Conservation (phyloP, 345 rosid species). For the Dovyalis caffra region DNA sequence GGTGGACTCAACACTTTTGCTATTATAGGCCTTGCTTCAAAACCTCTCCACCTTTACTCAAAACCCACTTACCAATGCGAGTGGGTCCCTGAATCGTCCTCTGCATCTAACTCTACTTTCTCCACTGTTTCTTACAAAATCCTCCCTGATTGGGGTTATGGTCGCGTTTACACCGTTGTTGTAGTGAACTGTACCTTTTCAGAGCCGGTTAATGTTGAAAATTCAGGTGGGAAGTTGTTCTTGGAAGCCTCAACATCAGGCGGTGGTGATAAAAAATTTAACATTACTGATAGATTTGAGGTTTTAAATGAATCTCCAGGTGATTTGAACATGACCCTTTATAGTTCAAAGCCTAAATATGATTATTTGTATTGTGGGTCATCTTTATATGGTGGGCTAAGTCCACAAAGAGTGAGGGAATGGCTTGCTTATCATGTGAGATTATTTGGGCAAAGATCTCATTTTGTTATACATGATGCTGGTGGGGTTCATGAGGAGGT, state of each 20-base stretch:
- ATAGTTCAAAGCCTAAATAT: slow-evolving; percentile 51
- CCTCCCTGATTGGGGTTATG: slow-evolving; percentile 95
- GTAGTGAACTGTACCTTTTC: slow-evolving; percentile 81
- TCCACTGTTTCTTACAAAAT: slow-evolving; percentile 41
- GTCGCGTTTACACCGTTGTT: slow-evolving; percentile 82
- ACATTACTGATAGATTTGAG: slow-evolving; percentile 57
- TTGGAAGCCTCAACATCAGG: slow-evolving; percentile 72
- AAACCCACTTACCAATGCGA: slow-evolving; percentile 68
- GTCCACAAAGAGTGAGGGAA: slow-evolving; percentile 80
- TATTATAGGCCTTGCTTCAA: slow-evolving; percentile 73
- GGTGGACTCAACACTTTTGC: slow-evolving; percentile 73
- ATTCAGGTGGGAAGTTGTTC: slow-evolving; percentile 68
- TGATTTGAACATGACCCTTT: slow-evolving; percentile 37
- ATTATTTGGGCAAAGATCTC: slow-evolving; percentile 68
- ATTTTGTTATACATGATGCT: slow-evolving; percentile 85
- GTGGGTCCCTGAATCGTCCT: slow-evolving; percentile 40
- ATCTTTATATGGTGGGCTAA: slow-evolving; percentile 65
- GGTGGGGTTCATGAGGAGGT: slow-evolving; percentile 81
- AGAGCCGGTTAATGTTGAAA: slow-evolving; percentile 45
- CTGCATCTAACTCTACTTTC: slow-evolving; percentile 18
- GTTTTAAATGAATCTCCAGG: slow-evolving; percentile 51
- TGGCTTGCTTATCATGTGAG: slow-evolving; percentile 86
- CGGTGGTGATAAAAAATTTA: slow-evolving; percentile 55
- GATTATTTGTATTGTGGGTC: slow-evolving; percentile 90
- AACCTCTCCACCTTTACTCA: slow-evolving; percentile 71